phyloP scores from a whole-genome alignment of 2,329 filamentous ascomycete species.

The Fusarium sp. region DNA sequence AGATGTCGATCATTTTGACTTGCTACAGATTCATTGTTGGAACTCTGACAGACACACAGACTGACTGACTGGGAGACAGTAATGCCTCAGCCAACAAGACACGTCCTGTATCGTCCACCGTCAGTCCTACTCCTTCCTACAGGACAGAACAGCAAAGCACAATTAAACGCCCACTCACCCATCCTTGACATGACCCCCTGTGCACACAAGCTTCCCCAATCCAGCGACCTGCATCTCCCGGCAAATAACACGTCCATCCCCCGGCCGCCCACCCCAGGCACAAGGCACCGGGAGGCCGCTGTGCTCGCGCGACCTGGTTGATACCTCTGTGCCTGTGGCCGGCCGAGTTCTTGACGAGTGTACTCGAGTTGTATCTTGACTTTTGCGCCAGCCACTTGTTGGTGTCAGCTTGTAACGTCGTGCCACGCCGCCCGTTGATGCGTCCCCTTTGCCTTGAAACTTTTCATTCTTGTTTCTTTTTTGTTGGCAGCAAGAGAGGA shows the following conservation, averaged over 20 bases:
- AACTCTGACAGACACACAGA: neutral
- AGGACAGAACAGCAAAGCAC: neutral
- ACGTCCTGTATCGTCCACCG: neutral
- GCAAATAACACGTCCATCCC: slow-evolving; percentile 20
- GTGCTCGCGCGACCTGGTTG: slow-evolving; percentile 22
- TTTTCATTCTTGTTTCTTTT: neutral
- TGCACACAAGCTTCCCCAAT: slow-evolving; percentile 38
- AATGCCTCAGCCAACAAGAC: neutral
- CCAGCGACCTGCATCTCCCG: slow-evolving; percentile 44
- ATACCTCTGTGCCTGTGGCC: slow-evolving; percentile 1
- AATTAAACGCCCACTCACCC: slow-evolving; percentile 7
- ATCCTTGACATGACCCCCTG: slow-evolving; percentile 33
- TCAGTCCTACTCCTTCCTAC: neutral
- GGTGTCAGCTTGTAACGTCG: slow-evolving; percentile 19
- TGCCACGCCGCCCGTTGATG: slow-evolving; percentile 19
- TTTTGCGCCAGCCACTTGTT: slow-evolving; percentile 1
- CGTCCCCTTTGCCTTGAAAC: neutral
- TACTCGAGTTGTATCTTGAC: slow-evolving; percentile 2
- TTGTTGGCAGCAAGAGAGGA: slow-evolving; percentile 2
- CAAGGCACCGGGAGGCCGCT: slow-evolving; percentile 31
- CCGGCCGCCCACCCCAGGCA: slow-evolving; percentile 29
- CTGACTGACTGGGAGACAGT: neutral
- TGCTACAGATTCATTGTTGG: neutral
- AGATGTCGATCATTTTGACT: neutral
- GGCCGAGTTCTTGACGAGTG: neutral